Evolutionary conservation across 176 grass and related monocot genomes (phyloP).

Genomic region (Thalia dealbata): DNA sequence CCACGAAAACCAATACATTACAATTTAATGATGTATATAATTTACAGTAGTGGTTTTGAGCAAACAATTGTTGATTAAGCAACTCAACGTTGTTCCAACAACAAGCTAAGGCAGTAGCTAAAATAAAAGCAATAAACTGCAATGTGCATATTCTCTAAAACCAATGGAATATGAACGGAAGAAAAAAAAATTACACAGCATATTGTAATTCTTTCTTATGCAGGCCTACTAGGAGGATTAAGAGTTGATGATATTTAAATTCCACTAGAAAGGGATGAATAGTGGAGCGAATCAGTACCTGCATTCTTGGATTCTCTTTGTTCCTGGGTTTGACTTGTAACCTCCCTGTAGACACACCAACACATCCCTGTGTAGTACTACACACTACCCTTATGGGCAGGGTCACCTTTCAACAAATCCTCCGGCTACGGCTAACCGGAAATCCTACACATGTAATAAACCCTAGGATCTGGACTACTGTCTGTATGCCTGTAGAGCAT

Average conservation of each 20-base stretch:
- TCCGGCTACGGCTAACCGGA: no score
- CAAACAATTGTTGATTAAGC: background rate
- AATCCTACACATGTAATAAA: no score
- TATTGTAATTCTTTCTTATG: background rate
- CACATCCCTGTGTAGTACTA: no score
- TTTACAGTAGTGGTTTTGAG: background rate
- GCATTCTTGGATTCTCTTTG: constrained; percentile 69
- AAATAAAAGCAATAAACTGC: background rate
- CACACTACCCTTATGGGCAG: no score
- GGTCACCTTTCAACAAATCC: no score
- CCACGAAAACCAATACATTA: background rate
- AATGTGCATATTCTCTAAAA: no score
- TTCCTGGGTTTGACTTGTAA: constrained; percentile 41
- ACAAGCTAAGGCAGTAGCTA: background rate
- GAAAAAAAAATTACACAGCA: background rate
- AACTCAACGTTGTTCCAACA: background rate
- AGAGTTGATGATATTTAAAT: background rate
- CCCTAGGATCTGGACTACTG: no score
- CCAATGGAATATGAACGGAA: background rate
- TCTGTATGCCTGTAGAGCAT: no score
- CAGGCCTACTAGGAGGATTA: background rate
- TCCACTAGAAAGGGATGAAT: background rate
- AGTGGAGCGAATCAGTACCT: constrained; percentile 34
- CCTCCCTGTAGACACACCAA: constrained; percentile 56
- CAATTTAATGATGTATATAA: background rate